A percentile compares a stretch with the other conserved stretches of the same genome.
Evolutionary conservation across 2,329 filamentous ascomycete species (phyloP).

Genomic region (Furcasterigmium furcatum): DNA sequence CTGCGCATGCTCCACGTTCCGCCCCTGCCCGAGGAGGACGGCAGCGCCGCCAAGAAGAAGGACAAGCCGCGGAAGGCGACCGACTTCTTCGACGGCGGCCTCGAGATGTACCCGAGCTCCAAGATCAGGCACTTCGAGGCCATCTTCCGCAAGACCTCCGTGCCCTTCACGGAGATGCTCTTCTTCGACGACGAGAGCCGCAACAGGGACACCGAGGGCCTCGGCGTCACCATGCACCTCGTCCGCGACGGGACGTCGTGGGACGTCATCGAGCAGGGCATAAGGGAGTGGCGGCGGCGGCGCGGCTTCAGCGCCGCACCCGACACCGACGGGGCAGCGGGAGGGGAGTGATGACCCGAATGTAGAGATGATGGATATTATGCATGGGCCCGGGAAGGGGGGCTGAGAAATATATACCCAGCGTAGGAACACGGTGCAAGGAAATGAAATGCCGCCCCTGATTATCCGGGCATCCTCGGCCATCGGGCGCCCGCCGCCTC

Average conservation of each 20-base stretch:
- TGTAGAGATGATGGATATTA: no score
- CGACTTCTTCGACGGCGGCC: constrained; percentile 55
- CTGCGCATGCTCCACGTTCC: constrained; percentile 68
- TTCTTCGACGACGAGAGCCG: constrained; percentile 93
- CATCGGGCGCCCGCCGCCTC: no score
- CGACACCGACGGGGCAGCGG: neutral
- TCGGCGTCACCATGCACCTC: constrained; percentile 83
- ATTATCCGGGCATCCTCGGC: no score
- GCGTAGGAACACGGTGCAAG: no score
- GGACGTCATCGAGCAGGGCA: constrained; percentile 74
- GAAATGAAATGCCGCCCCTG: no score
- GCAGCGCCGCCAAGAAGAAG: constrained; percentile 15
- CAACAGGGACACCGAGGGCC: constrained; percentile 74
- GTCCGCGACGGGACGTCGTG: constrained; percentile 76
- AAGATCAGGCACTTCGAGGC: constrained; percentile 85
- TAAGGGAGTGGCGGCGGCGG: constrained; percentile 76
- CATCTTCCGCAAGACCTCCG: constrained; percentile 66
- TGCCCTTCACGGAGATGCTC: constrained; percentile 80
- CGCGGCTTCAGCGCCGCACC: constrained; percentile 41
- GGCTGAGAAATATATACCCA: no score
- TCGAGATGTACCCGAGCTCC: constrained; percentile 70
- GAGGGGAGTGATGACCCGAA: neutral
- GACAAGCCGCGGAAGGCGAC: constrained; percentile 43
- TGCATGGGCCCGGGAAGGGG: no score
- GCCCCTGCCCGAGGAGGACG: constrained; percentile 18